These are phyloP conservation scores for Coffea humblotiana DNA, from an alignment of 305 asterid species.

Conservation along the genomic window DNA sequence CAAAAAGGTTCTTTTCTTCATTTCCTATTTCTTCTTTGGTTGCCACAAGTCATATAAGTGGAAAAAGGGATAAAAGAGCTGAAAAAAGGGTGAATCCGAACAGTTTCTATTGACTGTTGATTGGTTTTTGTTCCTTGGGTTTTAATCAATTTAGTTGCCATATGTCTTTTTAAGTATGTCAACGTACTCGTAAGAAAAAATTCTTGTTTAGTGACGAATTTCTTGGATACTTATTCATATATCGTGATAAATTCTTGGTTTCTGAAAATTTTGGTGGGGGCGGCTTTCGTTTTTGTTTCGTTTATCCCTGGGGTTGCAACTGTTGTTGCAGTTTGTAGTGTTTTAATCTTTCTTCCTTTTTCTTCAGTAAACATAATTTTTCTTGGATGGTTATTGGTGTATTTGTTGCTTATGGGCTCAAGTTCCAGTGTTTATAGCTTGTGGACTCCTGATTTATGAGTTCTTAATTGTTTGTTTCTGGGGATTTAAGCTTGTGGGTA, in stretches of 20 bases:
- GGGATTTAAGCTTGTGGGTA: neutral
- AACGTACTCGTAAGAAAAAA: neutral
- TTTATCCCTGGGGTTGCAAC: neutral
- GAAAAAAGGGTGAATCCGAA: neutral
- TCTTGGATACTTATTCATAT: conserved; percentile 3
- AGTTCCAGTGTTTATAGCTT: neutral
- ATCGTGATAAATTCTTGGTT: conserved; percentile 6
- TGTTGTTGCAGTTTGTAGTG: neutral
- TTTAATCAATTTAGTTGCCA: neutral
- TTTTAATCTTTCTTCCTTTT: conserved; percentile 10
- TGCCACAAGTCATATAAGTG: conserved; percentile 1
- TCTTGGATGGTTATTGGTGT: neutral
- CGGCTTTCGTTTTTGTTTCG: neutral
- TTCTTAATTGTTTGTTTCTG: neutral
- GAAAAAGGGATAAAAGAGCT: neutral
- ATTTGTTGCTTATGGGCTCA: neutral
- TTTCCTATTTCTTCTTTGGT: neutral
- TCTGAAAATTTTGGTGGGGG: neutral
- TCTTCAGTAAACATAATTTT: neutral
- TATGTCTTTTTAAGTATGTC: neutral
- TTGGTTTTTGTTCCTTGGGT: neutral
- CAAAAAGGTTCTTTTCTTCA: conserved; percentile 14
- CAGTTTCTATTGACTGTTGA: neutral
- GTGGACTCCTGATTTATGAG: neutral
- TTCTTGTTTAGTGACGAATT: neutral